Evolutionary conservation across 306 rosid genomes (phyloP), one percentile per base, ranked within the genome.

Genomic region (Vachellia pachyceras): DNA sequence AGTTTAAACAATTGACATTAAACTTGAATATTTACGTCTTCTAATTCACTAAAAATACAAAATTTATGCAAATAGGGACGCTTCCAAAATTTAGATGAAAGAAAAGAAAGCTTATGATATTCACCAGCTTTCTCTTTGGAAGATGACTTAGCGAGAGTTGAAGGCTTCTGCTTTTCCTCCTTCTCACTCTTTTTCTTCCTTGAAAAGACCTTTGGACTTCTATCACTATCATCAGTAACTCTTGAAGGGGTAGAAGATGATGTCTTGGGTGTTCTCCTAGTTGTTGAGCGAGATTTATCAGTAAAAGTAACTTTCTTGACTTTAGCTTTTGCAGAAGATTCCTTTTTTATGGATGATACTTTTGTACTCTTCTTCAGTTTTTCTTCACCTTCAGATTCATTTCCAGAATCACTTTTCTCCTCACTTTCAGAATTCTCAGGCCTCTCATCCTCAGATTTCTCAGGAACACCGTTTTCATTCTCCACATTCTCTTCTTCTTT

Each of bases 111-210:
- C 36, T 55, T 40, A 8, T 10, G 23, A 64, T 65, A 15, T 75
- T 6, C 85, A 96, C 99, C 98, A 41, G 86, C 44, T 88, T 90
- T 96, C 85, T 92, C 99, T 87, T 87, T 94, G 77, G 84, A 69
- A 45, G 91, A 79, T 77, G 97, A 67, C 84, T 93, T 96, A 15
- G 72, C 36, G 52, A 83, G 86, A 77, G 90, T 64, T 22, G 87
- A 50, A 45, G 73, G 80, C 88, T 92, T 86, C 77, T 66, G 86
- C 65, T 82, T 92, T 67, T 83, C 82, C 44, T 73, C 87, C 75
- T 84, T 90, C 67, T 86, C 97, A 52, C 55, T 87, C 80, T 80
- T 90, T 89, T 87, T 95, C 88, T 89, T 96, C 90, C 97, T 94
- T 64, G 97, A 92, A 76, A 89, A 92, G 77, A 86, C 94, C 88